These are phyloP conservation scores for Musa balbisiana DNA, from an alignment of 202 grass and related monocot species.

Conservation along the genomic window DNA sequence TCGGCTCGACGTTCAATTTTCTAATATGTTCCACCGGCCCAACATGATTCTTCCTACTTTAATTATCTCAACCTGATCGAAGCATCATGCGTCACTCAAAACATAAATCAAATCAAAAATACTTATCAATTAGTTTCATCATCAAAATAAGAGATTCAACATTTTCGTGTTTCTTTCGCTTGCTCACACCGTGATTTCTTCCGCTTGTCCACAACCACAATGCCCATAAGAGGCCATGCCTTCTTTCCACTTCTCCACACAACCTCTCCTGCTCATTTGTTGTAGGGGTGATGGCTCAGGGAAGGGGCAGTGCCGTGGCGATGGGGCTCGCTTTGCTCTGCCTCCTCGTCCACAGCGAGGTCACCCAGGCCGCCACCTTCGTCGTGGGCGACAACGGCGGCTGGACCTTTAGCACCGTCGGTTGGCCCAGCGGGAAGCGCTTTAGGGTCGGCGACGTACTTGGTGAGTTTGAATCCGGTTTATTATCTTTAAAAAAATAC, in stretches of 20 bases:
- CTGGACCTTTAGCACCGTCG: background rate
- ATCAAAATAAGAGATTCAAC: no score
- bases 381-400: constrained; percentile 1
- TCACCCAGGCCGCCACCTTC: constrained; percentile 12
- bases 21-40: no score
- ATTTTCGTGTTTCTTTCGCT: no score
- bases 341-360: constrained; percentile 20
- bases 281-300: constrained; percentile 38
- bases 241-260: background rate
- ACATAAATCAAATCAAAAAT: no score
- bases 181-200: no score
- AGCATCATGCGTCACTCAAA: no score
- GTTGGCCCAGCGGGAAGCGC: constrained; percentile 8
- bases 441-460: constrained; percentile 20
- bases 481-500: background rate
- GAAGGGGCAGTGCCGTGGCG: constrained; percentile 51
- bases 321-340: constrained; percentile 8
- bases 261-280: background rate
- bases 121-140: no score
- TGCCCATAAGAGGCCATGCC: background rate
- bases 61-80: no score
- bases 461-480: background rate
- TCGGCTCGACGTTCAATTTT: no score
- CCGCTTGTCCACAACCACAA: no score
- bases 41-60: no score